Percentiles rank a stretch among this genome's conserved stretches.
Conservation (phyloP, 371 early-diverging fungal species). For the Actinomortierella ambigua region DNA sequence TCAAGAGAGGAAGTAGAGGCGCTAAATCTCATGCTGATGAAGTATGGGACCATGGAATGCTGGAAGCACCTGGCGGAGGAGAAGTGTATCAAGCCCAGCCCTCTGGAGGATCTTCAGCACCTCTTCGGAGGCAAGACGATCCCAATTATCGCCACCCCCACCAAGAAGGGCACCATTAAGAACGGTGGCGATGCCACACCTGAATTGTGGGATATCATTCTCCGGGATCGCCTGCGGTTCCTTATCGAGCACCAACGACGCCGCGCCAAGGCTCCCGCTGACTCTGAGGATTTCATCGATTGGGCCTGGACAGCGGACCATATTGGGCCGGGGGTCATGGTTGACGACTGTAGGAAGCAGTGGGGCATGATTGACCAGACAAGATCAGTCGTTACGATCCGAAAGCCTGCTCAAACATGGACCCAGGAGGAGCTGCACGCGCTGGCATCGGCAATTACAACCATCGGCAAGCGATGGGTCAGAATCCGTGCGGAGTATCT, state of each 20-base stretch:
- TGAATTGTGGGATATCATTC: too few relatives aligned
- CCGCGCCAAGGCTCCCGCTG: conserved; percentile 5
- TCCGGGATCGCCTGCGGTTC: conserved; percentile 12
- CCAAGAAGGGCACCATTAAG: too few relatives aligned
- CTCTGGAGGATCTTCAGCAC: too few relatives aligned
- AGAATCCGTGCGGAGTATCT: conserved; percentile 16
- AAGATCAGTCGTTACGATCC: neutral
- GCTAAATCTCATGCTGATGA: conserved; percentile 27
- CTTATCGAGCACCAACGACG: conserved; percentile 27
- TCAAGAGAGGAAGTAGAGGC: conserved; percentile 11
- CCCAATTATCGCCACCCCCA: too few relatives aligned
- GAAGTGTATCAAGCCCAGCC: conserved; percentile 3
- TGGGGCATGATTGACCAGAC: conserved; percentile 14
- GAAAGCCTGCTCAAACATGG: conserved; percentile 14
- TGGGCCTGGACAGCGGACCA: conserved; percentile 43
- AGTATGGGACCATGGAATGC: conserved; percentile 13
- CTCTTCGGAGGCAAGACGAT: too few relatives aligned
- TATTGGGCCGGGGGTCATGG: conserved; percentile 35
- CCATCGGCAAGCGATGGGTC: conserved; percentile 19
- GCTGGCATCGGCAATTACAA: conserved; percentile 9
- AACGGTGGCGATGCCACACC: too few relatives aligned
- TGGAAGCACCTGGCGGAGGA: conserved; percentile 17
- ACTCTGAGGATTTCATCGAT: conserved; percentile 6
- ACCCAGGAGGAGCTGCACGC: conserved; percentile 7
- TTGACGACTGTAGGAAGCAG: conserved; percentile 22